Evolutionary conservation across 1,284 basidiomycete species (phyloP), one percentile per base, ranked within the genome.

Genomic region (Schizopora paradoxa): DNA sequence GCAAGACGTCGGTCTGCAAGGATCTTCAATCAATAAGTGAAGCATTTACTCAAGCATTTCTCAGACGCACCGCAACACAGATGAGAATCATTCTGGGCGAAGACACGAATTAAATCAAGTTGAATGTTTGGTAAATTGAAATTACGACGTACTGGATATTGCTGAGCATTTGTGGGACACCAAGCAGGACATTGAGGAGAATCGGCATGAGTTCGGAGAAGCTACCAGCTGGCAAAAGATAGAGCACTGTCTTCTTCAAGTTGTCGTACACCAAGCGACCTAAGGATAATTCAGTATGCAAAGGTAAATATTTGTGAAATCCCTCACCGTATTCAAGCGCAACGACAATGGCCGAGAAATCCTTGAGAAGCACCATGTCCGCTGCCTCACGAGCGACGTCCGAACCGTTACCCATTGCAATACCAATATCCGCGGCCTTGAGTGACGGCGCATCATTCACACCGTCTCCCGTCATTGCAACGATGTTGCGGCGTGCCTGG

Each of bases 181-280:
- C 74, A 8, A 73, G 58, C 34, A 74, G 56, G 39, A 73, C 63
- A 47, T 74, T 76, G 26, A 82, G 60, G n/a, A 86, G 58, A 39
- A 86, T 75, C 2, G 82, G 74, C 69, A 82, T 78, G 52, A 86
- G 70, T 57, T 86, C 83, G 8, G 79, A 74, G 65, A 81, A 86
- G 45, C 74, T 58, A 51, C 76, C 66, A 41, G 74, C 74, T 34
- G 73, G 72, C 21, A 72, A 58, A 11, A 74, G 59, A 50, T 73
- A 73, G 6, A 73, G 51, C 19, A 71, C 70, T 7, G 73, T 70
- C 55, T 77, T 77, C 56, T 78, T 75, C 40, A 87, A 61, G 57
- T 87, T 87, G 56, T 83, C 79, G 58, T 78, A 86, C 18, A 81
- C 79, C 13, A 85, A 66, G 18, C 82, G 75, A 40, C 81, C 73